These are phyloP conservation scores for Sordariomycetes sp. DNA, from an alignment of 2,329 filamentous ascomycete genomes.

Conservation along the genomic window DNA sequence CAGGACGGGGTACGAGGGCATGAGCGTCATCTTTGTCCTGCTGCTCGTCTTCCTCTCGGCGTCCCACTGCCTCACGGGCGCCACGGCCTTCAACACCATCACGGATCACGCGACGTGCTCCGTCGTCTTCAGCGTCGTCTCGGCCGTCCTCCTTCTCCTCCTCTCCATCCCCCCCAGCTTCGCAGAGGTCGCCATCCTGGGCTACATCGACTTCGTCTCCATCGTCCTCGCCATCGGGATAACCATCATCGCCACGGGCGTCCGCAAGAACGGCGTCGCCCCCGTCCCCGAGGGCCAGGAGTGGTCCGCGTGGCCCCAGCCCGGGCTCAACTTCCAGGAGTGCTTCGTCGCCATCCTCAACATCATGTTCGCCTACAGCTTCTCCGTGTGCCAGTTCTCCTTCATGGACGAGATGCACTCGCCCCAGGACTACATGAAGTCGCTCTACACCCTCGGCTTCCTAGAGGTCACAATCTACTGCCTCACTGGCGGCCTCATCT, in stretches of 20 bases:
- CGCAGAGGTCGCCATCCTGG: constrained; percentile 32
- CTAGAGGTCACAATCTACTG: constrained; percentile 54
- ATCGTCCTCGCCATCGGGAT: constrained; percentile 51
- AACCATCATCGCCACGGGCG: constrained; percentile 52
- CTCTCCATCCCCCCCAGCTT: constrained; percentile 34
- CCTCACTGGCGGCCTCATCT: constrained; percentile 52
- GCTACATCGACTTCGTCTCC: constrained; percentile 44
- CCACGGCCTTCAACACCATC: constrained; percentile 53
- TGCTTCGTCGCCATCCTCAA: constrained; percentile 51
- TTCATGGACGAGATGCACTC: constrained; percentile 42
- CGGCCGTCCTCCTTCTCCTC: constrained; percentile 29
- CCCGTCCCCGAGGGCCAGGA: constrained; percentile 2
- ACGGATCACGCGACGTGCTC: constrained; percentile 38
- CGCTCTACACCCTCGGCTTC: constrained; percentile 47
- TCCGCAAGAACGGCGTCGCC: constrained; percentile 13
- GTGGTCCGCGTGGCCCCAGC: constrained; percentile 32
- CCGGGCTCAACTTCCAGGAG: constrained; percentile 31
- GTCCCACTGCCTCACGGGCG: constrained; percentile 59
- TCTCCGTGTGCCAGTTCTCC: constrained; percentile 35
- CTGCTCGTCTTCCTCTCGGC: constrained; percentile 58
- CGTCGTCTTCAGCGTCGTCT: constrained; percentile 29
- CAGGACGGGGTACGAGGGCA: constrained; percentile 43
- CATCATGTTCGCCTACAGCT: constrained; percentile 59
- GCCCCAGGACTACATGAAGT: constrained; percentile 31
- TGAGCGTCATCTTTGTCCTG: constrained; percentile 47